phyloP scores from a whole-genome alignment of 2,329 filamentous ascomycete species.

The Botryotinia convoluta region DNA sequence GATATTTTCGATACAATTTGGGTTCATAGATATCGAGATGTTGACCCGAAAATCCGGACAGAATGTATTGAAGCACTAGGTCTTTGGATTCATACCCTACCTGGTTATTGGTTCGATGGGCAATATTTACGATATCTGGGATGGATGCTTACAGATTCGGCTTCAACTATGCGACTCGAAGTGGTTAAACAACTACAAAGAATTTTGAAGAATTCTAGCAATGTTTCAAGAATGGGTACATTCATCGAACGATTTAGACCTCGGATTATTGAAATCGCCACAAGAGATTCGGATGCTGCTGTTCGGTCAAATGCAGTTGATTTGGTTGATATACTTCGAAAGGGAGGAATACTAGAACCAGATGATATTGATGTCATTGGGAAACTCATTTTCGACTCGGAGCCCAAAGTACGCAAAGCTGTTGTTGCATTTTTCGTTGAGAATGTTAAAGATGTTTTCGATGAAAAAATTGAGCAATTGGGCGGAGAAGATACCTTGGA shows the following conservation, averaged over 20 bases:
- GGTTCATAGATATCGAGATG: conserved; percentile 91
- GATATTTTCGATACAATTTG: conserved; percentile 93
- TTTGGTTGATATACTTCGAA: conserved; percentile 76
- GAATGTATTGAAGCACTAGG: conserved; percentile 87
- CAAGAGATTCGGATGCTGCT: conserved; percentile 74
- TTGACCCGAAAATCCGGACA: conserved; percentile 82
- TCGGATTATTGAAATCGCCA: conserved; percentile 89
- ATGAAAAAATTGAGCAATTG: conserved; percentile 77
- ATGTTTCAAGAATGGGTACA: conserved; percentile 72
- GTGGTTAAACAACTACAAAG: conserved; percentile 78
- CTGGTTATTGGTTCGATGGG: conserved; percentile 86
- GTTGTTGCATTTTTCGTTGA: conserved; percentile 88
- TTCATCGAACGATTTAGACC: conserved; percentile 91
- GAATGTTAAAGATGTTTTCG: conserved; percentile 78
- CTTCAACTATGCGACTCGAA: conserved; percentile 73
- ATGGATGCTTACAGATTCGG: conserved; percentile 87
- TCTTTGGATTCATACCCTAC: conserved; percentile 81
- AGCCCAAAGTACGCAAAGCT: conserved; percentile 79
- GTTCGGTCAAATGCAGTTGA: conserved; percentile 80
- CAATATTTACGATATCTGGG: conserved; percentile 89
- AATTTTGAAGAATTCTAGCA: conserved; percentile 77
- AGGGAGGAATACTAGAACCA: conserved; percentile 83
- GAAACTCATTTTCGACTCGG: conserved; percentile 83
- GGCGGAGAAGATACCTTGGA: conserved; percentile 75
- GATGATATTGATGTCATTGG: conserved; percentile 88